Evolutionary conservation across 306 rosid genomes (phyloP).

Genomic region (Malus orientalis): DNA sequence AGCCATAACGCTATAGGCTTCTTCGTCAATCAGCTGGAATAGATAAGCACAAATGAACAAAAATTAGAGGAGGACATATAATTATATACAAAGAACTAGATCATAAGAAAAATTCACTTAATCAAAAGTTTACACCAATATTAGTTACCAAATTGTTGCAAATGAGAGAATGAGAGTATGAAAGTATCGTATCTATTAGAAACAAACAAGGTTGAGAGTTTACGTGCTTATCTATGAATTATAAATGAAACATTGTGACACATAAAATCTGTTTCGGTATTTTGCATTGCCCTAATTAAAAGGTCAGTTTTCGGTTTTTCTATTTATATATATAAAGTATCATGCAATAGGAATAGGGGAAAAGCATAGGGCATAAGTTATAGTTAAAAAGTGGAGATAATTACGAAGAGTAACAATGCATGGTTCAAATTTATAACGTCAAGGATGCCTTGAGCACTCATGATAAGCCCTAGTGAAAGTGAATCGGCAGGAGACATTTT

Average conservation of each 20-base stretch:
- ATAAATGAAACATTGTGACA: background rate
- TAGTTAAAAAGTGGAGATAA: background rate
- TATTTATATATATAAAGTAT: no score
- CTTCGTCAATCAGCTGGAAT: constrained; percentile 42
- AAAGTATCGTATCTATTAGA: background rate
- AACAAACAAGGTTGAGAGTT: background rate
- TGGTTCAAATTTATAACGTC: constrained; percentile 30
- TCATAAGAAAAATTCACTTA: background rate
- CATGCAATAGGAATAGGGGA: background rate
- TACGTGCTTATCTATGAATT: background rate
- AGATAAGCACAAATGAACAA: background rate
- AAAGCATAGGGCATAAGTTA: background rate
- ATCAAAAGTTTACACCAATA: background rate
- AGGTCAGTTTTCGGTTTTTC: background rate
- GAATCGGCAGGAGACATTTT: constrained; percentile 33
- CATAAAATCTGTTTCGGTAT: no score
- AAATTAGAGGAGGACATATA: background rate
- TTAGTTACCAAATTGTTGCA: background rate
- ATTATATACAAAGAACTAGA: background rate
- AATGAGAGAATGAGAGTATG: background rate
- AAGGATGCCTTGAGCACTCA: constrained; percentile 51
- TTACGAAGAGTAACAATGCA: constrained; percentile 21
- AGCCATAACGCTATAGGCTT: constrained; percentile 23
- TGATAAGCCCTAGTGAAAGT: constrained; percentile 35
- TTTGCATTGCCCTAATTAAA: background rate